phyloP scores from a whole-genome alignment of 2,329 filamentous ascomycete species.

The Phialocephala subalpina region DNA sequence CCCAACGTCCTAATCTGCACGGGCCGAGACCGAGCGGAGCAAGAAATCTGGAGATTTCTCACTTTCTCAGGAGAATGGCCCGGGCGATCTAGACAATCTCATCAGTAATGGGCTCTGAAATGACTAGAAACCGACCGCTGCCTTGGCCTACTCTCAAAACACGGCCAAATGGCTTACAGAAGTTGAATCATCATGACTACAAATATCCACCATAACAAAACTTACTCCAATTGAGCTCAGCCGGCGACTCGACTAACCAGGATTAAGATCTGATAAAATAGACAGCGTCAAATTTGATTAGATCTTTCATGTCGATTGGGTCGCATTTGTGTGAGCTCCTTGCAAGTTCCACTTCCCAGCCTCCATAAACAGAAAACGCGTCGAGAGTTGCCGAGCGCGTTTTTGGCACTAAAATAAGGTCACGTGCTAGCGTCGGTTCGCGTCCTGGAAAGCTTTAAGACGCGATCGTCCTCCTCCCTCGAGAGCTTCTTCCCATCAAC shows the following conservation, averaged over 20 bases:
- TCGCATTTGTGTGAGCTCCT: background rate
- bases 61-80: background rate
- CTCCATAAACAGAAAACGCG: slow-evolving; percentile 9
- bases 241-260: slow-evolving; percentile 17
- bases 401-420: background rate
- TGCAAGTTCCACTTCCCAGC: slow-evolving; percentile 18
- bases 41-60: background rate
- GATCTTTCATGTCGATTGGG: background rate
- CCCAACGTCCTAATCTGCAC: background rate
- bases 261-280: slow-evolving; percentile 40
- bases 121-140: background rate
- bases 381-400: slow-evolving; percentile 6
- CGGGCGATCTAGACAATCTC: background rate
- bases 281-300: slow-evolving; percentile 4
- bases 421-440: background rate
- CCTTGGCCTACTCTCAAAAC: background rate
- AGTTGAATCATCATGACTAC: slow-evolving; percentile 31
- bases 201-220: slow-evolving; percentile 28
- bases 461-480: slow-evolving; percentile 13
- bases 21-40: background rate
- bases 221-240: slow-evolving; percentile 13
- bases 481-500: slow-evolving; percentile 18
- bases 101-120: background rate
- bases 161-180: slow-evolving; percentile 16
- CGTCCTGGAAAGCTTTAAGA: slow-evolving; percentile 6